phyloP scores from a whole-genome alignment of 2,329 filamentous ascomycete genomes.

The Fusarium sp. region DNA sequence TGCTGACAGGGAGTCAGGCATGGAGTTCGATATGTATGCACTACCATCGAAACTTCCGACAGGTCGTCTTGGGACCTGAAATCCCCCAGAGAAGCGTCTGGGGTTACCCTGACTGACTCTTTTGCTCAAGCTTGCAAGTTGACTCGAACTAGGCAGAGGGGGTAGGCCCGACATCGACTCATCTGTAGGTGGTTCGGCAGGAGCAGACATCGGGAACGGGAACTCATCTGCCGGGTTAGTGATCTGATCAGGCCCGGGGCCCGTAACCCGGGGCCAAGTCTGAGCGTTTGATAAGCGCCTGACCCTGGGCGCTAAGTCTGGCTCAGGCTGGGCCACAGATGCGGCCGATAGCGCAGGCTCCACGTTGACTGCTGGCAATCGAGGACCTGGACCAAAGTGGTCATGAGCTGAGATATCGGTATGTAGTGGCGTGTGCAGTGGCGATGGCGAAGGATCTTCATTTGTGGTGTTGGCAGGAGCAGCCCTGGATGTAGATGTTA shows the following conservation, averaged over 20 bases:
- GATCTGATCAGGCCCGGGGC: slow-evolving; percentile 38
- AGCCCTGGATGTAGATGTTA: slow-evolving; percentile 20
- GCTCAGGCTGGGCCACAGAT: slow-evolving; percentile 28
- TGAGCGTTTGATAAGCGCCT: slow-evolving; percentile 51
- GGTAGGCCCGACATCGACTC: slow-evolving; percentile 53
- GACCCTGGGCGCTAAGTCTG: slow-evolving; percentile 32
- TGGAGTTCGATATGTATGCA: slow-evolving; percentile 29
- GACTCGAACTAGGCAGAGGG: slow-evolving; percentile 54
- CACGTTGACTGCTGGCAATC: slow-evolving; percentile 45
- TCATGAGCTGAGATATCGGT: slow-evolving; percentile 11
- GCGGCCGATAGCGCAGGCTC: slow-evolving; percentile 45
- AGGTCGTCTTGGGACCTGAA: slow-evolving; percentile 55
- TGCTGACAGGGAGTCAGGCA: slow-evolving; percentile 39
- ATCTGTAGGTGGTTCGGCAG: slow-evolving; percentile 40
- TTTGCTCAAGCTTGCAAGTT: slow-evolving; percentile 53
- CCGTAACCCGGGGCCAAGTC: slow-evolving; percentile 60
- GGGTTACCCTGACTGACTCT: slow-evolving; percentile 54
- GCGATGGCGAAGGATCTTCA: slow-evolving; percentile 10
- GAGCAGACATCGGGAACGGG: slow-evolving; percentile 56
- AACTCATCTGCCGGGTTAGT: slow-evolving; percentile 47
- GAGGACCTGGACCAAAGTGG: slow-evolving; percentile 22
- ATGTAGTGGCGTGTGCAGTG: slow-evolving; percentile 8
- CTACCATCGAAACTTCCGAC: slow-evolving; percentile 51
- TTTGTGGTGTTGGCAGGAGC: slow-evolving; percentile 21
- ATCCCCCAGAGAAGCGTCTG: slow-evolving; percentile 57